Evolutionary conservation across 2,329 filamentous ascomycete species (phyloP).

Genomic region (Colletotrichum siamense): DNA sequence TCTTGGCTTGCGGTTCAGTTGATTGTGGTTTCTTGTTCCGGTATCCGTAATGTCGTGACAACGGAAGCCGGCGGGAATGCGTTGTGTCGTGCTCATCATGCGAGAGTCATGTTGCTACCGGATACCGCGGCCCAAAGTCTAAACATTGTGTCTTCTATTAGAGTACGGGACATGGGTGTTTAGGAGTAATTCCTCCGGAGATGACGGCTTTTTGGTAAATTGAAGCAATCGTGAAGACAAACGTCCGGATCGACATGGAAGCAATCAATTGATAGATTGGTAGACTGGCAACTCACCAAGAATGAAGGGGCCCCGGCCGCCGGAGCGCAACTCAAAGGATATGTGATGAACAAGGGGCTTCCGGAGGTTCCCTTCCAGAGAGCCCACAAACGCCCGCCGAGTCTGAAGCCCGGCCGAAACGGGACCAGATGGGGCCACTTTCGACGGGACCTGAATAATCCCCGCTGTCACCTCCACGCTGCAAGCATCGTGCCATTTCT

Average conservation of each 20-base stretch:
- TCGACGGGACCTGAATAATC: neutral
- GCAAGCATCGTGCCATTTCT: constrained; percentile 11
- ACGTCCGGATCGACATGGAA: neutral
- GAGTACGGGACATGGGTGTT: neutral
- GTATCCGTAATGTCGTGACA: neutral
- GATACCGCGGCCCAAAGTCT: neutral
- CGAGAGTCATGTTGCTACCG: neutral
- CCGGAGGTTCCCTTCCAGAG: neutral
- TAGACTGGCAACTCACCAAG: neutral
- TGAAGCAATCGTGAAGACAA: constrained; percentile 1
- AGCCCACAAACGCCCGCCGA: neutral
- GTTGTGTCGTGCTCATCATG: neutral
- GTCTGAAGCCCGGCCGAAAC: neutral
- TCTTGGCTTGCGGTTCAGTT: neutral
- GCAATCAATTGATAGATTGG: neutral
- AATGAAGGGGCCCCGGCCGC: neutral
- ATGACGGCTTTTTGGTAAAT: neutral
- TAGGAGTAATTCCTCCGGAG: constrained; percentile 10
- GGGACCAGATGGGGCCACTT: neutral
- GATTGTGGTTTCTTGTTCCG: neutral
- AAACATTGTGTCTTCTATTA: neutral
- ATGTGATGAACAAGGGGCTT: neutral
- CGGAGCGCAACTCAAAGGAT: neutral
- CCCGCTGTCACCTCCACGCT: neutral
- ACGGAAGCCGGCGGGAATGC: neutral